These are phyloP conservation scores for Backusella macrospora DNA, from an alignment of 192 early-diverging fungal genomes.

Conservation along the genomic window DNA sequence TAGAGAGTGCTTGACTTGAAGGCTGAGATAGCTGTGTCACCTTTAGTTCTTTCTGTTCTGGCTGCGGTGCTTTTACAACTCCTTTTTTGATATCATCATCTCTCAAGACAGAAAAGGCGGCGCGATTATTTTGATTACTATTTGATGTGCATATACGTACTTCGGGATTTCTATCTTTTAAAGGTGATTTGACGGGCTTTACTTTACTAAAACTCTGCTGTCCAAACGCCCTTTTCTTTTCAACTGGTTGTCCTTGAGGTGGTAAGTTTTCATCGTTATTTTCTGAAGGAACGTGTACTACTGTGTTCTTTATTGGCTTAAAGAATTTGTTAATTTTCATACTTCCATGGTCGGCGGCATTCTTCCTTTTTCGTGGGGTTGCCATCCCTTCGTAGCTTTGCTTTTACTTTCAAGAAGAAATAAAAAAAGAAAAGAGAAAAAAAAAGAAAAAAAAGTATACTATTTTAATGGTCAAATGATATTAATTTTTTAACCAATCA, in stretches of 20 bases:
- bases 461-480: background rate
- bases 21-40: background rate
- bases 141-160: background rate
- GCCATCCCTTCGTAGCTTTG: background rate
- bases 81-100: constrained; percentile 3
- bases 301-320: background rate
- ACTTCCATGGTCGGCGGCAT: background rate
- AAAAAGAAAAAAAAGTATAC: background rate
- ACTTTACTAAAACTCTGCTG: background rate
- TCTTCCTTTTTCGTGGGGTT: constrained; percentile 6
- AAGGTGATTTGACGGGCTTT: background rate
- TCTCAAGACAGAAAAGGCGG: background rate
- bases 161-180: constrained; percentile 2
- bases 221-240: background rate
- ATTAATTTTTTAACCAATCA: background rate
- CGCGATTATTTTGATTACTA: background rate
- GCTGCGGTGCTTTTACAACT: background rate
- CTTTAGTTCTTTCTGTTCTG: background rate
- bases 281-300: background rate
- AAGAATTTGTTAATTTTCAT: background rate
- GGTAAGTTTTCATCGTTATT: constrained; percentile 8
- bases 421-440: background rate
- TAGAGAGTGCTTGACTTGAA: background rate
- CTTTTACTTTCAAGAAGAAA: background rate
- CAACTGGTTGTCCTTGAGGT: background rate